Base-by-base conservation (phyloP, 768 basidiomycete genomes). In the Termitomyces sp. region DNA sequence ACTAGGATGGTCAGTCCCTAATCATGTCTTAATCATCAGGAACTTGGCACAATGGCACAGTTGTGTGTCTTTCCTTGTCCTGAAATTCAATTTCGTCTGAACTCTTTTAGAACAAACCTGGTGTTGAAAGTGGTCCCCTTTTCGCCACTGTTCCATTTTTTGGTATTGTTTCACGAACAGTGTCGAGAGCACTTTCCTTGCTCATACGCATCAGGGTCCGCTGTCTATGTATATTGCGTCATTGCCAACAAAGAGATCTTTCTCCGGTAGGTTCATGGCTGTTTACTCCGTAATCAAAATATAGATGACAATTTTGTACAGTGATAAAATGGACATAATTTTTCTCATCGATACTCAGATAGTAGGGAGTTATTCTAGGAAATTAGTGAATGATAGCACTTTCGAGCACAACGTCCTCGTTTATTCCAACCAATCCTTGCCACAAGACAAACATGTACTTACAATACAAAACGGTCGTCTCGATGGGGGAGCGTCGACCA, bases 191-290 rank as follows among this genome's bases (percentile, higher is more conserved):
- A 54, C n/a, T 39, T 37, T n/a, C 51, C 34, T 59, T 36, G 42
- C 61, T 57, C 15, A 58, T 53, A 27, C 20, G 4, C 59, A 20
- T 34, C 36, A 80, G 78, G 78, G 7, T 70, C 75, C n/a, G 77
- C 78, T 0, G 64, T 81, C 15, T 79, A 79, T 63, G 74, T 80
- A 3, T 78, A 69, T 60, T 77, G 76, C 58, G 69, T 72, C 27
- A 60, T 76, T 13, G 65, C 76, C 0, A 65, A 69, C 45, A 65
- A 69, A 2, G 58, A 52, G 24, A 53, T 36, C 7, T 39, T 42
- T 39, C 72, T 69, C 18, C 61, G 65, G 52, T 68, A 60, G 18
- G 63, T 58, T 41, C 27, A n/a, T 0, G n/a, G 20, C 34, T 24
- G 24, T 22, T 8, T 16, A 11, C n/a, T 39, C 31, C 24, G 6